phyloP scores from a whole-genome alignment of 108 stramenopile genomes.

The Epithemia pelagica region DNA sequence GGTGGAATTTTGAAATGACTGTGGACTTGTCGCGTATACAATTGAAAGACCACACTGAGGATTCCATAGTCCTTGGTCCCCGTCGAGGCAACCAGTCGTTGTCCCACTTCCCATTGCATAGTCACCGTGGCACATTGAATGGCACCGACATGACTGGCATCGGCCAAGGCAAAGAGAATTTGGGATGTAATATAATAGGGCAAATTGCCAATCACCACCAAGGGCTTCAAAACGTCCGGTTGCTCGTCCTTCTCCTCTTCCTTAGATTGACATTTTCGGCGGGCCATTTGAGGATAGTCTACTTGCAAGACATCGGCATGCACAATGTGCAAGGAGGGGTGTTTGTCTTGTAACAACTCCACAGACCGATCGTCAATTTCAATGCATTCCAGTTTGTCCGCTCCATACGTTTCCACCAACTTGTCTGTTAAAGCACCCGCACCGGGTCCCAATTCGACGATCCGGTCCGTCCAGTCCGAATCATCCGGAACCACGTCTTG shows the following conservation, averaged over 20 bases:
- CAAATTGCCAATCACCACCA: constrained; percentile 91
- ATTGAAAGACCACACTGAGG: constrained; percentile 90
- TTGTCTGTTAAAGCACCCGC: constrained; percentile 90
- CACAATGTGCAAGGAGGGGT: constrained; percentile 47
- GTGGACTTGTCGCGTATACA: constrained; percentile 62
- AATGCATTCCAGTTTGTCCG: constrained; percentile 73
- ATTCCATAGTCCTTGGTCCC: constrained; percentile 89
- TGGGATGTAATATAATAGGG: constrained; percentile 97
- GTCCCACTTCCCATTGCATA: constrained; percentile 96
- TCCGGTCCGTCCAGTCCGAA: constrained; percentile 11
- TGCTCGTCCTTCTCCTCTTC: constrained; percentile 20
- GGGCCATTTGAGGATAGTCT: constrained; percentile 75
- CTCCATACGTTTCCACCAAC: constrained; percentile 67
- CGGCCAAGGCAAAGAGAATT: constrained; percentile 92
- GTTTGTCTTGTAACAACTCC: constrained; percentile 60
- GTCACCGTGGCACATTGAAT: constrained; percentile 89
- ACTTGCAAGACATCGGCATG: constrained; percentile 88
- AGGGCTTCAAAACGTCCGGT: constrained; percentile 28
- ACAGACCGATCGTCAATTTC: constrained; percentile 92
- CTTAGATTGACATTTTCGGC: neutral
- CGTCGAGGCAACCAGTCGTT: constrained; percentile 80
- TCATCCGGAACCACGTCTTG: neutral
- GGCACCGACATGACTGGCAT: constrained; percentile 81
- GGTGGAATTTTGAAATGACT: constrained; percentile 96
- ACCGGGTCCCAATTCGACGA: constrained; percentile 93